phyloP scores from a whole-genome alignment of 129 eudicot genomes.

The Helichrysum umbraculigerum region DNA sequence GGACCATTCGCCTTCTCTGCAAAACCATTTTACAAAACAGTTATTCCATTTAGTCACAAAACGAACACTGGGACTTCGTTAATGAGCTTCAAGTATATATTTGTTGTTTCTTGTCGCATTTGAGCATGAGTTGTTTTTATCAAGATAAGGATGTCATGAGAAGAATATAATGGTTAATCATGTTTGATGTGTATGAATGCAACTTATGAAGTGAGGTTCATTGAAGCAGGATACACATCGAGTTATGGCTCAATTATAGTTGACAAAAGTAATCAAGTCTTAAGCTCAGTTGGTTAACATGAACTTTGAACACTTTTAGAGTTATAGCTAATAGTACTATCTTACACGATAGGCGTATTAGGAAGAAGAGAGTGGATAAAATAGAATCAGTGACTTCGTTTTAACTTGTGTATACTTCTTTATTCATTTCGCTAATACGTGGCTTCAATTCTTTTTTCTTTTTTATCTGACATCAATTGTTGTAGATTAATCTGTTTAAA shows the following conservation, averaged over 20 bases:
- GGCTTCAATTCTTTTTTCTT: not conserved
- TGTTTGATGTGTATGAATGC: not conserved
- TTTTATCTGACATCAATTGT: not conserved
- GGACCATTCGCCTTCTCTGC: slow-evolving; percentile 78
- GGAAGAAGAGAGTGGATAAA: not conserved
- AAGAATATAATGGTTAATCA: not conserved
- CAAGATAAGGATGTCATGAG: not conserved
- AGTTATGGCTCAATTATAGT: not conserved
- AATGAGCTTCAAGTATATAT: not conserved
- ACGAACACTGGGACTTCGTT: not conserved
- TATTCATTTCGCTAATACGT: not conserved
- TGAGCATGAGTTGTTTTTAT: not conserved
- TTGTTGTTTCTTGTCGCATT: slow-evolving; percentile 1
- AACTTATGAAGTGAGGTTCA: not conserved
- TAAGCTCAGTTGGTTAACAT: not conserved
- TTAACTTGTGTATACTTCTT: not conserved
- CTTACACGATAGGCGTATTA: not conserved
- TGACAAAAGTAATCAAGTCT: not conserved
- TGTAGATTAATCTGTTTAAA: not conserved
- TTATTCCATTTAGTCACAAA: not conserved
- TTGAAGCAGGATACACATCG: not conserved
- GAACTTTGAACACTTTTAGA: not conserved
- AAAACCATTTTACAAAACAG: slow-evolving; percentile 2
- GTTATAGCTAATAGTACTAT: not conserved
- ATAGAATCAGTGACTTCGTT: not conserved